Evolutionary conservation across 129 eudicot genomes (phyloP).

Genomic region (Scalesia atractyloides): DNA sequence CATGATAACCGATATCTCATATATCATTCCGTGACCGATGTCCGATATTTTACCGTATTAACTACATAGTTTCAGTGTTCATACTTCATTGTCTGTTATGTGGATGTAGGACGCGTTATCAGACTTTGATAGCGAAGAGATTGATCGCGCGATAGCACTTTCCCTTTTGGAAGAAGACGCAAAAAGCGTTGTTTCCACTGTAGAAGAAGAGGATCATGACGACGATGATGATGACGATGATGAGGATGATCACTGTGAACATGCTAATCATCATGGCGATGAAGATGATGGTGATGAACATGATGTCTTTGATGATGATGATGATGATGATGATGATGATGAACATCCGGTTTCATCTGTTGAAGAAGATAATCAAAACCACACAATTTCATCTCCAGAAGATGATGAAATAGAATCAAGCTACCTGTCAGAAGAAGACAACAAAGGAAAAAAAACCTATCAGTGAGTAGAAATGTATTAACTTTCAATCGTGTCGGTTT

Average conservation of each 20-base stretch:
- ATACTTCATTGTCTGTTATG: neutral
- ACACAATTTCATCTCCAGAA: constrained; percentile 61
- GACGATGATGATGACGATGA: neutral
- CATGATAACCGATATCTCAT: too few relatives aligned
- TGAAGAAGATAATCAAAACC: constrained; percentile 51
- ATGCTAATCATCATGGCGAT: neutral
- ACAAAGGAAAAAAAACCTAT: constrained; percentile 77
- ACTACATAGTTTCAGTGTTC: too few relatives aligned
- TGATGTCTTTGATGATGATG: neutral
- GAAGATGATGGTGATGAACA: neutral
- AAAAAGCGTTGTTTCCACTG: constrained; percentile 36
- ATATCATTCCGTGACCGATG: too few relatives aligned
- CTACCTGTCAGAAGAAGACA: constrained; percentile 40
- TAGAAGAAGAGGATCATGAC: constrained; percentile 33
- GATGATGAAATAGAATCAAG: constrained; percentile 46
- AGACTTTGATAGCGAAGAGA: constrained; percentile 77
- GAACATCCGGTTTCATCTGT: constrained; percentile 59
- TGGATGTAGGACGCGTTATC: constrained; percentile 63
- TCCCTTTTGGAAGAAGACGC: constrained; percentile 83
- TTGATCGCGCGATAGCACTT: constrained; percentile 92
- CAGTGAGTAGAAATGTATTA: constrained; percentile 47
- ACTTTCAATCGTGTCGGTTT: neutral
- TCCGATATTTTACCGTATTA: too few relatives aligned
- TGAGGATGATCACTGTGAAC: neutral
- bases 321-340: neutral